A percentile compares a stretch with the other conserved stretches of the same genome.
phyloP scores from a whole-genome alignment of 345 rosid genomes.

The Corchorus capsularis region DNA sequence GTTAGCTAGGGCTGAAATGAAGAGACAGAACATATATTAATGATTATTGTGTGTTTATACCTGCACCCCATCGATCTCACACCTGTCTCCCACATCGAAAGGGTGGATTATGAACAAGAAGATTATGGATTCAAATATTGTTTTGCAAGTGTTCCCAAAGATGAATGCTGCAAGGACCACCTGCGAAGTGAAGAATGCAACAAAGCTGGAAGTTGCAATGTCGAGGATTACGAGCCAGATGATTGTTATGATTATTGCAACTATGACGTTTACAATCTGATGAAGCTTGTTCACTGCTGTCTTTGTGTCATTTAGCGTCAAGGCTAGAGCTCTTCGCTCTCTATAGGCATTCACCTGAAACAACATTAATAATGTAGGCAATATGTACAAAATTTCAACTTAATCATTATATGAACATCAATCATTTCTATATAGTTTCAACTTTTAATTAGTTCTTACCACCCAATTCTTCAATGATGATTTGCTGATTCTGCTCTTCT shows the following conservation, averaged over 20 bases:
- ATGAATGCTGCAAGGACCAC: conserved; percentile 76
- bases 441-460: conserved; percentile 46
- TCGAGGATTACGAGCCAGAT: conserved; percentile 76
- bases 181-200: conserved; percentile 72
- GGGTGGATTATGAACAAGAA: conserved; percentile 96
- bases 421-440: background rate
- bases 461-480: conserved; percentile 75
- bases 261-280: conserved; percentile 58
- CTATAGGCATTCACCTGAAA: conserved; percentile 83
- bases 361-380: conserved; percentile 10
- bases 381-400: background rate
- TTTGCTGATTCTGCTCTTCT: conserved; percentile 62
- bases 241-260: conserved; percentile 42
- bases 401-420: background rate
- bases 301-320: conserved; percentile 87
- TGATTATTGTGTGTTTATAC: conserved; percentile 45
- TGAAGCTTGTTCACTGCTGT: conserved; percentile 94
- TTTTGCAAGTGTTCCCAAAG: conserved; percentile 92
- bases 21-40: no score
- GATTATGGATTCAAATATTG: conserved; percentile 78
- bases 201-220: conserved; percentile 70
- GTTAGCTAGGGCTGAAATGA: background rate
- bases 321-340: conserved; percentile 91
- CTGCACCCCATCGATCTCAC: conserved; percentile 87
- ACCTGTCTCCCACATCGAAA: conserved; percentile 88